Base-by-base conservation (phyloP, 805 yeast species). In the Candida schatavii region DNA sequence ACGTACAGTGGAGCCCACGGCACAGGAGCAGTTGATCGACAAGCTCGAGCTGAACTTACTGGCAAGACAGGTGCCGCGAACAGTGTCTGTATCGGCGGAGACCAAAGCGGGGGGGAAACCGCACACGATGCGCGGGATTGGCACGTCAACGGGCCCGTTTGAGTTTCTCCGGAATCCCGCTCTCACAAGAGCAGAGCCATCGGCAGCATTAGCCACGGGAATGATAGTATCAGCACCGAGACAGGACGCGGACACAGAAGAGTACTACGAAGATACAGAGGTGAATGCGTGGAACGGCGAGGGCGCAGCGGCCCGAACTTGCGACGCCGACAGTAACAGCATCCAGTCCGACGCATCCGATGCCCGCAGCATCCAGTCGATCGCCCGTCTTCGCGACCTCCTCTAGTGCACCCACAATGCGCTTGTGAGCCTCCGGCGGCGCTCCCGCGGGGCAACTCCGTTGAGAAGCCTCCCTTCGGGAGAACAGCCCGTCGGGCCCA, bases 181-280 rank as follows among this genome's bases (percentile, higher is more conserved):
- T 5, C 4, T 33, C 4, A 17, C 22, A 14, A 18, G n/a, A 17
- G 14, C 36, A 13, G 25, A 11, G 7, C 21, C 35, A 6, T 17
- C 21, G 7, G 36, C 38, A n/a, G 29, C 42, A 20, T 42, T 43
- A 29, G 51, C 41, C 4, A 18, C 27, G 3, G 53, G 55, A 1
- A 47, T 47, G 5, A 41, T 50, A 5, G n/a, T 33, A 14, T 13
- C 17, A 28, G 11, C 27, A 20, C n/a, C n/a, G n/a, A n/a, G n/a
- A n/a, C 38, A 21, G 32, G 31, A 32, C 28, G 35, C 21, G n/a
- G 32, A 31, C 19, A 22, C 4, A 7, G 27, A 23, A 11, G 27
- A 23, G 11, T 23, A 31, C 13, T 28, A 4, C 26, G 46, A 30
- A 9, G 35, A 18, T 11, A 37, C 14, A 22, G 47, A 33, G 10